Evolutionary conservation across 2,329 filamentous ascomycete species (phyloP), one percentile per base, ranked within the genome.

Genomic region (Lachnellula occidentalis): DNA sequence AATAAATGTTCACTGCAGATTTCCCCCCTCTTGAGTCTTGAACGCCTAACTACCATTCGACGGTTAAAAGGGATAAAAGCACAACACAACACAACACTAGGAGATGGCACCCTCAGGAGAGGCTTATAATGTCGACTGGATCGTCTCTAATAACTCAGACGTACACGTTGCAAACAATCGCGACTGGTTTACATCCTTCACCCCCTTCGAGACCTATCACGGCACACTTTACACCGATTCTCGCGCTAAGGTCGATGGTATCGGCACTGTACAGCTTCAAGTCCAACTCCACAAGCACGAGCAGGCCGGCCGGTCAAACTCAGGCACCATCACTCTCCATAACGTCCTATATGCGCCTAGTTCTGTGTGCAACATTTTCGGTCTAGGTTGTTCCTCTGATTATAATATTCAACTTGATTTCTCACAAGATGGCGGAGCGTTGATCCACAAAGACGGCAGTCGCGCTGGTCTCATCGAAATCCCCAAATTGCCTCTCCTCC

Each of bases 401-500:
- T 66, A 96, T 90, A 46, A n/a, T n/a, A n/a, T n/a, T n/a, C n/a
- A 96, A 96, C 68, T 83, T 96, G 58, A 82, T 80, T 61, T 79
- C 85, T 27, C 79, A 85, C 65, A 36, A n/a, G 31, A 36, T 34
- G 5, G 22, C 22, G 49, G 49, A 45, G 36, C 41, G 27, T 12
- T 51, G 27, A 51, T 7, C 34, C 39, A 51, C 41, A 11, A 34
- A 45, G 41, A 45, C 17, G 49, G 49, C 49, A 34, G 21, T 31
- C 41, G 22, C 27, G 49, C 41, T 45, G 49, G 49, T 12, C 41
- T 45, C 24, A 34, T 51, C 24, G 49, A 51, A 45, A 24, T 27
- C 4, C 9, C 19, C 34, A 41, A 5, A 50, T 17, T 27, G 4
- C 48, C 34, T 50, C 7, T 12, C 36, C 48, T 50, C 22, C 19